A percentile compares a stretch with the other conserved stretches of the same genome.
Evolutionary conservation across 352 stramenopile species (phyloP).

Genomic region (Pythium rhizo-oryzae): DNA sequence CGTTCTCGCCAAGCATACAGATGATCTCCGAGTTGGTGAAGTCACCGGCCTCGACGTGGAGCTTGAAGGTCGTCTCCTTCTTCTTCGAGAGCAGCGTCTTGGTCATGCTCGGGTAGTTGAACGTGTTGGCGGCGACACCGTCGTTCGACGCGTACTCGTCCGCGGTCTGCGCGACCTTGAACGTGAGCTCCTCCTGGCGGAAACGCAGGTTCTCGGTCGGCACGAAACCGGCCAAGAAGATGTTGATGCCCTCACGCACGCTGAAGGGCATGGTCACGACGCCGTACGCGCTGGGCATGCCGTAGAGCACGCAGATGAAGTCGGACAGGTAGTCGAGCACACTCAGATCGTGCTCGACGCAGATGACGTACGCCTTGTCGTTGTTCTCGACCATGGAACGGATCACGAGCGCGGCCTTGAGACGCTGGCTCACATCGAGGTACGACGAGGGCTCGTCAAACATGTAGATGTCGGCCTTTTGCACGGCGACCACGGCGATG

Average conservation of each 20-base stretch:
- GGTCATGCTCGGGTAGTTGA: constrained; percentile 98
- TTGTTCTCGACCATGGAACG: constrained; percentile 94
- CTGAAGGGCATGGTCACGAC: constrained; percentile 99
- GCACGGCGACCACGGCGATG: constrained; percentile 96
- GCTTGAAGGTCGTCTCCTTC: constrained; percentile 94
- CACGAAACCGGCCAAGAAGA: constrained; percentile 99
- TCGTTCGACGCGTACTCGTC: constrained; percentile 89
- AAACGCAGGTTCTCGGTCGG: constrained; percentile 99
- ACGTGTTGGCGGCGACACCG: constrained; percentile 88
- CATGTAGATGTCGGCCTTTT: constrained; percentile 99
- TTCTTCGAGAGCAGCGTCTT: constrained; percentile 97
- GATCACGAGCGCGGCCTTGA: constrained; percentile 98
- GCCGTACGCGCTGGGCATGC: constrained; percentile 97
- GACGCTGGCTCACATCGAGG: constrained; percentile 99
- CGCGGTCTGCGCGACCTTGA: constrained; percentile 97
- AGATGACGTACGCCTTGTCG: constrained; percentile 95
- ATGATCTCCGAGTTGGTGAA: constrained; percentile 99
- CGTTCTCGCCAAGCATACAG: constrained; percentile 99
- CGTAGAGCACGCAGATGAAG: constrained; percentile 99
- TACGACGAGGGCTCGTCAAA: constrained; percentile 99
- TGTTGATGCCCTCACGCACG: constrained; percentile 99
- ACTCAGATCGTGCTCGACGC: constrained; percentile 99
- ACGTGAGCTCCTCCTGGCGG: constrained; percentile 97
- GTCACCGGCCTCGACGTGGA: constrained; percentile 97
- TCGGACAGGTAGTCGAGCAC: constrained; percentile 99